phyloP scores from a whole-genome alignment of 1,284 basidiomycete species.

The Chiua sp. region DNA sequence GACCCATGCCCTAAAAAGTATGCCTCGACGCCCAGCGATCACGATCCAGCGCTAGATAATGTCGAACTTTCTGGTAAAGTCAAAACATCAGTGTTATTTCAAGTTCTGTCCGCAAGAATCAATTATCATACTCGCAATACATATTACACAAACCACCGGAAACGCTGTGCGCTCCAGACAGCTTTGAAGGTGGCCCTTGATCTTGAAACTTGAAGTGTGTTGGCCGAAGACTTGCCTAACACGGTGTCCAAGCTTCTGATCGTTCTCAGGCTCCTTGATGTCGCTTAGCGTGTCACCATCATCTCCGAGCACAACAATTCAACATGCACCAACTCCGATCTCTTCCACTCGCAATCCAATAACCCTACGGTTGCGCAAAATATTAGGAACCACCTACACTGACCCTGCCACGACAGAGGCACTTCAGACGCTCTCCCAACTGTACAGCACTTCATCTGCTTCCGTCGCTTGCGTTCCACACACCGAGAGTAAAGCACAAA shows the following conservation, averaged over 20 bases:
- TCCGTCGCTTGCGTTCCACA: not conserved
- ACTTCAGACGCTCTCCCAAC: conserved; percentile 80
- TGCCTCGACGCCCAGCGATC: no score
- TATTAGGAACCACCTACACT: conserved; percentile 84
- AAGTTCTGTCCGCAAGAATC: no score
- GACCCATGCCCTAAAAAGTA: no score
- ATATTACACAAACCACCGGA: not conserved
- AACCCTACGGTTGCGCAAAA: conserved; percentile 85
- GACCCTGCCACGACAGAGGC: conserved; percentile 83
- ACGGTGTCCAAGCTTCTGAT: no score
- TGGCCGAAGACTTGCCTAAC: no score
- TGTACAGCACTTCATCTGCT: conserved; percentile 54
- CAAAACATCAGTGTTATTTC: no score
- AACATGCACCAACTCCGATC: conserved; percentile 12
- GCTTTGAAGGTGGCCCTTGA: not conserved
- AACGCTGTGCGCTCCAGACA: not conserved
- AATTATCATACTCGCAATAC: no score
- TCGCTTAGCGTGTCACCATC: conserved; percentile 11
- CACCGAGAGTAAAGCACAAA: conserved; percentile 16
- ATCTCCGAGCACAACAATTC: conserved; percentile 4
- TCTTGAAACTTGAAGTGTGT: no score
- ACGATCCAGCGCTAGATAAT: no score
- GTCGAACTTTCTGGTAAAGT: no score
- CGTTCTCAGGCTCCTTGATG: conserved; percentile 4
- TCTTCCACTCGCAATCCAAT: conserved; percentile 63